Evolutionary conservation across 164 flowering plant genomes (phyloP).

Genomic region (Warburgia ugandensis): DNA sequence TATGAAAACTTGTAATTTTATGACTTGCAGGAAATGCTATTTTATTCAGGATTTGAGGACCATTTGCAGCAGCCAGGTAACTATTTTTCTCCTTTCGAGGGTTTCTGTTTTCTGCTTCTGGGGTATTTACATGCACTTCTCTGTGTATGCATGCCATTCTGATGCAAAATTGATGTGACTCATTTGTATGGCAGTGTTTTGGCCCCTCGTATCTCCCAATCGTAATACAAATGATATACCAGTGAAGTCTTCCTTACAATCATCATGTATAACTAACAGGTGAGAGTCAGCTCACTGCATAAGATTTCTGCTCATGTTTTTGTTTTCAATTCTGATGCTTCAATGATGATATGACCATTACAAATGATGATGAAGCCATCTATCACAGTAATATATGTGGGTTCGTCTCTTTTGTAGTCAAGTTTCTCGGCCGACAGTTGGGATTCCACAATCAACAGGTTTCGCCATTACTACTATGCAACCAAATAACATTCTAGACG

Average conservation of each 20-base stretch:
- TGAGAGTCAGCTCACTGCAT: constrained; percentile 4
- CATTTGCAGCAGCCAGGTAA: constrained; percentile 45
- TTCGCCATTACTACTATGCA: constrained; percentile 39
- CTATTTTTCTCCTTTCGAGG: not conserved
- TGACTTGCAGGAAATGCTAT: constrained; percentile 43
- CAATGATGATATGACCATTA: not conserved
- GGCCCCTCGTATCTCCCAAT: constrained; percentile 53
- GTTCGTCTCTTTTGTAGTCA: constrained; percentile 30
- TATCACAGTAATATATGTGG: not conserved
- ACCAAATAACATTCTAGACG: constrained; percentile 33
- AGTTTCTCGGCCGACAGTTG: constrained; percentile 32
- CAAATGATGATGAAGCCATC: not conserved
- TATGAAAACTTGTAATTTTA: not conserved
- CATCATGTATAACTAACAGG: constrained; percentile 45
- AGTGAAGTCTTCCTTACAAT: constrained; percentile 43
- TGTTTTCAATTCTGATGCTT: not conserved
- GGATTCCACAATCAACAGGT: constrained; percentile 47
- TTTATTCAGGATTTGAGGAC: constrained; percentile 46
- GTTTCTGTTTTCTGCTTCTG: not conserved
- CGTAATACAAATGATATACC: constrained; percentile 30
- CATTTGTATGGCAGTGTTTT: constrained; percentile 38
- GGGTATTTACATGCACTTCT: not conserved
- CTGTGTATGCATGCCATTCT: not conserved
- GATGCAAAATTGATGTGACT: not conserved
- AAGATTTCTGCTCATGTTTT: not conserved